Percentiles rank a stretch among this genome's conserved stretches.
Evolutionary conservation across 2,329 filamentous ascomycete species (phyloP).

Genomic region (Neopestalotiopsis sp.): DNA sequence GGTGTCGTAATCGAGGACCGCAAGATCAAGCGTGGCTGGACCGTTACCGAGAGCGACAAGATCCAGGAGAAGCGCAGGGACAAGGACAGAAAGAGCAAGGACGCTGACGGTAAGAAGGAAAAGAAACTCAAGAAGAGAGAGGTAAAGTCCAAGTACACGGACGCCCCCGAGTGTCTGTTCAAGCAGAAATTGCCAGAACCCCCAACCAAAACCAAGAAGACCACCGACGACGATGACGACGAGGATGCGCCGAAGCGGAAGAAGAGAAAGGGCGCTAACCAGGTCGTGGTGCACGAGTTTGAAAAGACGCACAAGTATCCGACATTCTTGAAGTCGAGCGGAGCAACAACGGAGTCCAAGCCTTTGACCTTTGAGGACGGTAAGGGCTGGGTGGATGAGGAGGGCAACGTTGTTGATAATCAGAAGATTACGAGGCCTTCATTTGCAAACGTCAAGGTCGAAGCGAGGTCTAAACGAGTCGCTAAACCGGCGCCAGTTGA

Average conservation of each 20-base stretch:
- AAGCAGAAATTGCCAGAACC: slow-evolving; percentile 73
- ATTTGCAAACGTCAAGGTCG: slow-evolving; percentile 30
- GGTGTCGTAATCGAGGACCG: slow-evolving; percentile 78
- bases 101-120: slow-evolving; percentile 55
- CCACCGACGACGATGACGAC: slow-evolving; percentile 45
- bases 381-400: slow-evolving; percentile 84
- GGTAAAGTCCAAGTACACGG: slow-evolving; percentile 78
- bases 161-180: slow-evolving; percentile 82
- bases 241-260: slow-evolving; percentile 59
- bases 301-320: slow-evolving; percentile 83
- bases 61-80: slow-evolving; percentile 54
- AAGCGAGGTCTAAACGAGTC: slow-evolving; percentile 17
- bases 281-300: slow-evolving; percentile 86
- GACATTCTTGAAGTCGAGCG: slow-evolving; percentile 73
- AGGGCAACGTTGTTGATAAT: slow-evolving; percentile 76
- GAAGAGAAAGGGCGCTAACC: slow-evolving; percentile 61
- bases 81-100: slow-evolving; percentile 46
- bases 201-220: slow-evolving; percentile 49
- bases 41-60: slow-evolving; percentile 64
- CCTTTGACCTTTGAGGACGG: slow-evolving; percentile 78
- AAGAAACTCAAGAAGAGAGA: slow-evolving; percentile 62
- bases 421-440: slow-evolving; percentile 46
- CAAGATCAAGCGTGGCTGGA: slow-evolving; percentile 90
- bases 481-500: slow-evolving; percentile 21
- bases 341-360: slow-evolving; percentile 47